Percentiles rank a stretch among this genome's conserved stretches.
Evolutionary conservation across 805 yeast species (phyloP).

Genomic region (Cyberlindnera euphorbiiphila): DNA sequence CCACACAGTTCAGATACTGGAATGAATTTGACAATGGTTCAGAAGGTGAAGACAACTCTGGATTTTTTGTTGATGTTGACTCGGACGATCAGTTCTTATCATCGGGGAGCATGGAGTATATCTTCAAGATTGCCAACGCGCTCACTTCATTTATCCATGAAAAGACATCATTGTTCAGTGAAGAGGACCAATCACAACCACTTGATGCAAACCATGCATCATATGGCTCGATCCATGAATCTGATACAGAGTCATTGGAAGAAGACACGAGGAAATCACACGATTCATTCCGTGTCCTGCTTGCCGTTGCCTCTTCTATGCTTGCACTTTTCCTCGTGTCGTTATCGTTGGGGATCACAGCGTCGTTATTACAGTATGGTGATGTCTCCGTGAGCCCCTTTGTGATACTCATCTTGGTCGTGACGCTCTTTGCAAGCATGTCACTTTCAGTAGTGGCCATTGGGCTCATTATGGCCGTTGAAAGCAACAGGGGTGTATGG

Average conservation of each 20-base stretch:
- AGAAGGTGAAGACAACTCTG: constrained; percentile 43
- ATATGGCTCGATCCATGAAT: constrained; percentile 1
- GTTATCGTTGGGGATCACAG: constrained; percentile 42
- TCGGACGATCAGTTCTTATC: constrained; percentile 29
- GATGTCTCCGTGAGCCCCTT: constrained; percentile 24
- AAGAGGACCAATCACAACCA: too few relatives aligned
- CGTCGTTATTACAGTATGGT: constrained; percentile 25
- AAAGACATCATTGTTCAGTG: constrained; percentile 19
- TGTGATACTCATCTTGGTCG: constrained; percentile 32
- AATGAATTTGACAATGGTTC: constrained; percentile 64
- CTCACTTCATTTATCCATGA: constrained; percentile 15
- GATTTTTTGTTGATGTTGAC: constrained; percentile 33
- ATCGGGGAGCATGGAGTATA: constrained; percentile 27
- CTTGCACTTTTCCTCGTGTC: constrained; percentile 40
- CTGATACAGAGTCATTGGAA: constrained; percentile 18
- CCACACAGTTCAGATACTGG: constrained; percentile 46
- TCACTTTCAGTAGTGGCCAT: constrained; percentile 40
- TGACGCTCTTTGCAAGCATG: constrained; percentile 41
- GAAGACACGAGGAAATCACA: constrained; percentile 24
- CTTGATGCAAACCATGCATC: neutral
- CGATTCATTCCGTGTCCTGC: constrained; percentile 40
- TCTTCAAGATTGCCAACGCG: constrained; percentile 22
- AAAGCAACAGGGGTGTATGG: constrained; percentile 29
- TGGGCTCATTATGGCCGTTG: constrained; percentile 41
- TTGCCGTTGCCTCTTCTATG: constrained; percentile 39